phyloP scores from a whole-genome alignment of 1,284 basidiomycete genomes.

The Tylopilus orsonianus region DNA sequence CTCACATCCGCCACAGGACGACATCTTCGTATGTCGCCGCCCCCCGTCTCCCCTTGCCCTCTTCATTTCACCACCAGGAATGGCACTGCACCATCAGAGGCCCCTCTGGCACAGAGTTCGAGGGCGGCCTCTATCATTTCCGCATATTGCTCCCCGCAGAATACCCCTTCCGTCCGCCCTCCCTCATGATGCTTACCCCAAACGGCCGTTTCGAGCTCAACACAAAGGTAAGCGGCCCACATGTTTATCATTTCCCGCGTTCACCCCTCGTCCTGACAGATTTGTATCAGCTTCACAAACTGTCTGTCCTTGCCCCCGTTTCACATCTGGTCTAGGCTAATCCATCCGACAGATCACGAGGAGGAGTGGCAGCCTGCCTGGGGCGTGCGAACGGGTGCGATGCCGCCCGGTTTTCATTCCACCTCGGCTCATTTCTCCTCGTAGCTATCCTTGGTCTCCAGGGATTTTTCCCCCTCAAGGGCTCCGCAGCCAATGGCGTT shows the following conservation, averaged over 20 bases:
- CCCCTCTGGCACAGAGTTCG: constrained; percentile 83
- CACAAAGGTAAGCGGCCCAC: constrained; percentile 69
- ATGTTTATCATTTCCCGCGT: constrained; percentile 14
- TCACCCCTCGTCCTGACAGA: constrained; percentile 45
- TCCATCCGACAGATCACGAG: constrained; percentile 63
- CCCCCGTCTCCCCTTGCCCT: constrained; percentile 12
- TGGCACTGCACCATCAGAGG: constrained; percentile 98
- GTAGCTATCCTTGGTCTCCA: constrained; percentile 87
- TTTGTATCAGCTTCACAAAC: constrained; percentile 91
- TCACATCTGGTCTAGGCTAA: constrained; percentile 27
- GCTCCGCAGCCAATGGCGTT: constrained; percentile 87
- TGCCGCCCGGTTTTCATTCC: constrained; percentile 24
- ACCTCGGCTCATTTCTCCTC: constrained; percentile 10
- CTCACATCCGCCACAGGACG: constrained; percentile 50
- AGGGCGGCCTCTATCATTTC: constrained; percentile 90
- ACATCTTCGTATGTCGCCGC: constrained; percentile 66
- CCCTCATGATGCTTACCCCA: constrained; percentile 92
- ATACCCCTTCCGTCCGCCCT: constrained; percentile 93
- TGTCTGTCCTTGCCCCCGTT: constrained; percentile 48
- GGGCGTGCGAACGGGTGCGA: constrained; percentile 87
- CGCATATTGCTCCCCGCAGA: constrained; percentile 88
- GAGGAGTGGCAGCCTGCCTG: constrained; percentile 97
- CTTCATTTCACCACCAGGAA: constrained; percentile 56
- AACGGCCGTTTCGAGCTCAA: constrained; percentile 95
- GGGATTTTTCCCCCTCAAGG: constrained; percentile 88